phyloP scores from a whole-genome alignment of 2,329 filamentous ascomycete species.

The Trichothecium sympodiale region DNA sequence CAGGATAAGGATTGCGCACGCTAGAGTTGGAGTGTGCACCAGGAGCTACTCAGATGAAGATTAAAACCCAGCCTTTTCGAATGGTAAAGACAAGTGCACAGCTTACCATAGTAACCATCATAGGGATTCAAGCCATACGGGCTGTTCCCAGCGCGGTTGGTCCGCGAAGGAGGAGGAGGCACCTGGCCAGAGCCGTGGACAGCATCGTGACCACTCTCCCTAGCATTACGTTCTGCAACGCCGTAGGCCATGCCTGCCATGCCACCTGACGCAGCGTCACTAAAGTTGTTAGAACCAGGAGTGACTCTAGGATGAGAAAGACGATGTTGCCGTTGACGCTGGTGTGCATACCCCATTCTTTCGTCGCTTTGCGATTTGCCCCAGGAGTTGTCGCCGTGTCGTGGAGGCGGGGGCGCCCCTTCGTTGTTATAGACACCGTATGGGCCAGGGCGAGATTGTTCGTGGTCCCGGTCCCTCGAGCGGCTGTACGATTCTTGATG shows the following conservation, averaged over 20 bases:
- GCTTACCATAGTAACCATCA: not conserved
- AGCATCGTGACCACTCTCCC: constrained; percentile 55
- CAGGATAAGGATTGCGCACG: constrained; percentile 3
- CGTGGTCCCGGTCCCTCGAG: constrained; percentile 1
- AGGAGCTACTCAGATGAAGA: not conserved
- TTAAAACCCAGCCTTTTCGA: not conserved
- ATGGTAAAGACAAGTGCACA: not conserved
- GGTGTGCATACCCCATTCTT: constrained; percentile 11
- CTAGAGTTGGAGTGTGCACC: not conserved
- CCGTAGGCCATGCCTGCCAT: constrained; percentile 57
- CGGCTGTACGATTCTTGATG: constrained; percentile 2
- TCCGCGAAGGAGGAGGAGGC: constrained; percentile 25
- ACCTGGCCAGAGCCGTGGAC: constrained; percentile 31
- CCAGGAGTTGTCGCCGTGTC: constrained; percentile 13
- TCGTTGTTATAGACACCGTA: constrained; percentile 3
- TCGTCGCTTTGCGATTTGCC: constrained; percentile 13
- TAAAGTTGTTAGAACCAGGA: constrained; percentile 57
- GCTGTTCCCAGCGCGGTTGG: constrained; percentile 8
- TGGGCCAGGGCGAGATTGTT: not conserved
- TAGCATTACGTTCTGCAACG: constrained; percentile 52
- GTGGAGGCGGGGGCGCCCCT: constrained; percentile 8
- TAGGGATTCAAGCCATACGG: not conserved
- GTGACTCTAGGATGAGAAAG: constrained; percentile 23
- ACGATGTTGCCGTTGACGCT: constrained; percentile 16
- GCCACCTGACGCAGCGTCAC: constrained; percentile 49